Percentiles rank a stretch among this genome's conserved stretches.
phyloP scores from a whole-genome alignment of 192 early-diverging fungal genomes.

The Backusella psychrophila region DNA sequence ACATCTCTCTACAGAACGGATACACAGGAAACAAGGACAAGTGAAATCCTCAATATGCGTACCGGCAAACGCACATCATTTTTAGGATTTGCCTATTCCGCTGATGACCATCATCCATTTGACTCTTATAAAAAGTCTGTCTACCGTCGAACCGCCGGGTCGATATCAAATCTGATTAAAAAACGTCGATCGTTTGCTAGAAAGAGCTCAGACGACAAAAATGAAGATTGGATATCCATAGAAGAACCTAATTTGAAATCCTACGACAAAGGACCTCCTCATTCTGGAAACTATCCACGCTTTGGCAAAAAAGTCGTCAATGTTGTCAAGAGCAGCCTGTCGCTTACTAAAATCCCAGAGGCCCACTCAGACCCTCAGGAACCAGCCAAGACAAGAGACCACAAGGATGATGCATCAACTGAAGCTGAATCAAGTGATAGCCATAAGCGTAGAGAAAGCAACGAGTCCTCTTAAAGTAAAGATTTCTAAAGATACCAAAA shows the following conservation, averaged over 20 bases:
- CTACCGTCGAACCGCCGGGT: slow-evolving; percentile 20
- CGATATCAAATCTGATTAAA: neutral
- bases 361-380: neutral
- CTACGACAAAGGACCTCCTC: slow-evolving; percentile 12
- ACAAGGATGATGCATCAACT: neutral
- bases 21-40: slow-evolving; percentile 1
- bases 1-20: neutral
- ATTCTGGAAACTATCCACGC: neutral
- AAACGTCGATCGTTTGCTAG: neutral
- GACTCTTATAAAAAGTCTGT: slow-evolving; percentile 35
- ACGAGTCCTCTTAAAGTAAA: neutral
- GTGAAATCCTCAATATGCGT: slow-evolving; percentile 35
- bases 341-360: neutral
- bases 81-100: slow-evolving; percentile 43
- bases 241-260: slow-evolving; percentile 10
- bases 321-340: neutral
- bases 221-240: slow-evolving; percentile 17
- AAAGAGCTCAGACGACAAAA: neutral
- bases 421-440: neutral
- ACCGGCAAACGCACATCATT: slow-evolving; percentile 43
- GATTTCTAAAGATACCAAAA: neutral
- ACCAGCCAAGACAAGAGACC: neutral
- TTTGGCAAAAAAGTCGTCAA: neutral
- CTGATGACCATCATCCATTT: slow-evolving; percentile 41
- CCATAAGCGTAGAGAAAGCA: neutral